Evolutionary conservation across 108 stramenopile genomes (phyloP).

Genomic region (Craspedostauros australis): DNA sequence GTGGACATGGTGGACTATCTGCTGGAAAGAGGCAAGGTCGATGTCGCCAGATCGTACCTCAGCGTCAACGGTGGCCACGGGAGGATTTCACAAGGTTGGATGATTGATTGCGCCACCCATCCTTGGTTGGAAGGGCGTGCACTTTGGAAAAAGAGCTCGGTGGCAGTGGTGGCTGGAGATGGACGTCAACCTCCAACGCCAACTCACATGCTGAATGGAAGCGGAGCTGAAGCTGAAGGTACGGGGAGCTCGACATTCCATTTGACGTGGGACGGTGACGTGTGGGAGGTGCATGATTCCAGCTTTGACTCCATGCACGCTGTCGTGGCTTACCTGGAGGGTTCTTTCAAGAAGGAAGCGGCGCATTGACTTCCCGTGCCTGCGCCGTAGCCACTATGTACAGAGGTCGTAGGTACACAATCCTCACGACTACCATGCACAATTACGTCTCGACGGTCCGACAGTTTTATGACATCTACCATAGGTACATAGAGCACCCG

Average conservation of each 20-base stretch:
- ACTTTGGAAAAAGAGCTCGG: slow-evolving; percentile 16
- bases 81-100: slow-evolving; percentile 59
- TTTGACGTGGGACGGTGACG: slow-evolving; percentile 24
- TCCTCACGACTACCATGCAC: no score
- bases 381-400: no score
- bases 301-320: slow-evolving; percentile 16
- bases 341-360: no score
- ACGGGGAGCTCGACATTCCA: slow-evolving; percentile 19
- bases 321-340: slow-evolving; percentile 4
- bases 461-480: no score
- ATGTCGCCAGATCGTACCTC: slow-evolving; percentile 46
- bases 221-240: slow-evolving; percentile 17
- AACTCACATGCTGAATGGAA: slow-evolving; percentile 2
- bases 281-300: slow-evolving; percentile 51
- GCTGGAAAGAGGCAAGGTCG: slow-evolving; percentile 50
- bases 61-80: slow-evolving; percentile 73
- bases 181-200: no score
- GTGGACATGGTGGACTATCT: slow-evolving; percentile 64
- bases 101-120: slow-evolving; percentile 61
- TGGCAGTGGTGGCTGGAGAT: slow-evolving; percentile 1
- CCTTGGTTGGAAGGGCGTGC: slow-evolving; percentile 60
- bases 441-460: no score
- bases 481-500: no score
- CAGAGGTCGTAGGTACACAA: no score
- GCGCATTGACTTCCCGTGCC: no score